Evolutionary conservation across 768 basidiomycete species (phyloP), one percentile per base, ranked within the genome.

Genomic region (Termitomyces sp.): DNA sequence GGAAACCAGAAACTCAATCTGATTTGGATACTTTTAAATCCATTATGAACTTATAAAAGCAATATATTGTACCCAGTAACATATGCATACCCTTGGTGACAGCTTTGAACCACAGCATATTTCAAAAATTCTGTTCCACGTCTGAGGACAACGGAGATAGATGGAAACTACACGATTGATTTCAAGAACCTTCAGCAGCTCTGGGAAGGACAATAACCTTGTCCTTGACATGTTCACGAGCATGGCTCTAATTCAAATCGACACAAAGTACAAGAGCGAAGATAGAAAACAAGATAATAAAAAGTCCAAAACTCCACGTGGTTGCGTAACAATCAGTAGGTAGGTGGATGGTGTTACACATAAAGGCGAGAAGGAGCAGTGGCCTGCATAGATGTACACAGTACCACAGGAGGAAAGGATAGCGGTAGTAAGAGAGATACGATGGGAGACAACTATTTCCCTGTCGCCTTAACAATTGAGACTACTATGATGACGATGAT

Each of bases 401-500:
- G 28, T 38, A 48, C 55, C 65, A 65, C 63, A 32, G 26, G 56
- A 63, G 58, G 64, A 59, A 62, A n/a, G 58, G 60, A 51, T 58
- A 40, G 59, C 53, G 45, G 53, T 48, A 49, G 62, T 47, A 51
- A 50, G 51, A 41, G 51, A 55, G 45, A 55, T 53, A 56, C 37
- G 40, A 43, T 45, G 47, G 54, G 37, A 42, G 30, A 32, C 26
- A 44, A 52, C 66, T 74, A 76, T 47, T 82, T 72, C 56, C 82
- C 69, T 61, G 87, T 88, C 68, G 93, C 83, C 76, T 92, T 93
- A 67, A 97, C 90, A 65, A 98, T 85, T 30, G 90, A 91, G 51
- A 98, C 92, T 63, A 98, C 87, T 68, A 99, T 96, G 75, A 99
- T 94, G 70, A 95, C 78, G 62, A 98, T 81, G 68, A 99, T 90